Evolutionary conservation across 306 rosid species (phyloP).

Genomic region (Vigna unguiculata): DNA sequence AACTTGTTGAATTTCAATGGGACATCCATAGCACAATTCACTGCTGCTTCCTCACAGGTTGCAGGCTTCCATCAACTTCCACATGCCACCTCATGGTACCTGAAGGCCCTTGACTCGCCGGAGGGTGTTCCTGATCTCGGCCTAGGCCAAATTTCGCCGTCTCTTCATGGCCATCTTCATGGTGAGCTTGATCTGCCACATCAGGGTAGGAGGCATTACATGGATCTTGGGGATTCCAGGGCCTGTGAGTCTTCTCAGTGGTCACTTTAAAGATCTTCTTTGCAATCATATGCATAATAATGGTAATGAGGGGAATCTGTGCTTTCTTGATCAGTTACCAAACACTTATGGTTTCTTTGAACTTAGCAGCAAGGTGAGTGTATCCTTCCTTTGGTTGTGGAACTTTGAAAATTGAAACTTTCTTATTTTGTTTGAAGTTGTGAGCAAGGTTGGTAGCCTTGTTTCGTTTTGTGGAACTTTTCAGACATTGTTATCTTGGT

Average conservation of each 20-base stretch:
- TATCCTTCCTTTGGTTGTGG: background rate
- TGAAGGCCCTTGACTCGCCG: conserved; percentile 63
- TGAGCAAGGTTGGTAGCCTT: background rate
- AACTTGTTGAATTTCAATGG: conserved; percentile 59
- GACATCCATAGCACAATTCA: conserved; percentile 62
- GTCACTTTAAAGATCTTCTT: conserved; percentile 62
- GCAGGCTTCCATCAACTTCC: conserved; percentile 60
- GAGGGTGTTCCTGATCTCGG: conserved; percentile 65
- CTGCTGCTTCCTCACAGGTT: conserved; percentile 50
- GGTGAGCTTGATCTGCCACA: conserved; percentile 64
- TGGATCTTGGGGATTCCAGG: conserved; percentile 67
- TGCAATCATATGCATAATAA: conserved; percentile 2
- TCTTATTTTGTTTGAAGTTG: conserved; percentile 21
- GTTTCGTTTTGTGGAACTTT: conserved; percentile 9
- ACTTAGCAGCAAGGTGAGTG: background rate
- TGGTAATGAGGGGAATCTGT: background rate
- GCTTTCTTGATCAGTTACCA: background rate
- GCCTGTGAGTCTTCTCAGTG: conserved; percentile 64
- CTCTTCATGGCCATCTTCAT: conserved; percentile 54
- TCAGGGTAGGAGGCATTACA: conserved; percentile 74
- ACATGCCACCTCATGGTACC: conserved; percentile 60
- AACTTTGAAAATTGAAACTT: background rate
- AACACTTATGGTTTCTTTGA: background rate
- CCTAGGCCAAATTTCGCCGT: conserved; percentile 67
- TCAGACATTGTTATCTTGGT: background rate